A percentile compares a stretch with the other conserved stretches of the same genome.
Evolutionary conservation across 768 basidiomycete species (phyloP).

Genomic region (Mycena metata): DNA sequence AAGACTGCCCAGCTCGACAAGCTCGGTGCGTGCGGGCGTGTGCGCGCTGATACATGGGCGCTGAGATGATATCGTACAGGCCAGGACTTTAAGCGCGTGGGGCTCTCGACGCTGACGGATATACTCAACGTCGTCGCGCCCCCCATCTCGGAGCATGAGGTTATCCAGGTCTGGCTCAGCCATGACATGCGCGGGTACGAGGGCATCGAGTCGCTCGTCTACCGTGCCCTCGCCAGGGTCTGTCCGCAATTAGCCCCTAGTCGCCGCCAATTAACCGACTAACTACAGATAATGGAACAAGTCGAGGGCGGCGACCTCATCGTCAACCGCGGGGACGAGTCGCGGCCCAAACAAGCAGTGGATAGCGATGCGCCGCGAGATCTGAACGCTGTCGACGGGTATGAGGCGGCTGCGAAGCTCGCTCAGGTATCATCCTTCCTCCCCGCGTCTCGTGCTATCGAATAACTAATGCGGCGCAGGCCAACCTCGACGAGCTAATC

Average conservation of each 20-base stretch:
- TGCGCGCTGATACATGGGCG: conserved; percentile 4
- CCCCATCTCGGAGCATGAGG: conserved; percentile 98
- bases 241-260: conserved; percentile 39
- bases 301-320: conserved; percentile 93
- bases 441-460: conserved; percentile 7
- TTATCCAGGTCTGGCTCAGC: conserved; percentile 94
- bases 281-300: conserved; percentile 89
- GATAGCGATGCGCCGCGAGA: conserved; percentile 66
- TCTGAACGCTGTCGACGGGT: conserved; percentile 86
- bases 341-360: conserved; percentile 72
- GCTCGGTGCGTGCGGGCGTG: conserved; percentile 66
- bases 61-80: conserved; percentile 59
- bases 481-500: conserved; percentile 81
- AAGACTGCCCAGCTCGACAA: conserved; percentile 93
- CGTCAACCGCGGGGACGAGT: conserved; percentile 86
- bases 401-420: conserved; percentile 86
- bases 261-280: conserved; percentile 20
- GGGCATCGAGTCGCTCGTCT: conserved; percentile 94
- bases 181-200: conserved; percentile 98
- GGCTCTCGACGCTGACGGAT: conserved; percentile 89
- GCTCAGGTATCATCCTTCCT: conserved; percentile 70
- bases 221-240: conserved; percentile 86
- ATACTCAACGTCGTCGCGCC: conserved; percentile 97
- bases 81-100: conserved; percentile 90
- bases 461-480: conserved; percentile 56